Evolutionary conservation across 2,329 filamentous ascomycete genomes (phyloP).

Genomic region (Domatiomyces catenatus): DNA sequence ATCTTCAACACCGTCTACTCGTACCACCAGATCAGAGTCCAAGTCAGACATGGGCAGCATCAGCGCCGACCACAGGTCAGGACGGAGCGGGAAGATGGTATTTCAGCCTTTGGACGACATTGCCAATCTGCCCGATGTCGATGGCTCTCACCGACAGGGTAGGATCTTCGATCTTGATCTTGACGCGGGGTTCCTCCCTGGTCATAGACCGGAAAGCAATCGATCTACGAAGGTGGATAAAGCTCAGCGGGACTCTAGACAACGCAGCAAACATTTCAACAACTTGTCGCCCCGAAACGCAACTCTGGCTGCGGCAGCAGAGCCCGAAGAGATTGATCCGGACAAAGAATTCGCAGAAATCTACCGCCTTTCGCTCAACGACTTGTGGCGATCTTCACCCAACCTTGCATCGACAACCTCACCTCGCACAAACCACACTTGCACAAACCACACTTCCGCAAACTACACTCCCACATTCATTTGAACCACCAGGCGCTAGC

Average conservation of each 20-base stretch:
- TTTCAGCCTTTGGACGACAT: constrained; percentile 6
- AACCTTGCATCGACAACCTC: neutral
- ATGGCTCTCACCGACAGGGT: constrained; percentile 2
- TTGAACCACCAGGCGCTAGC: neutral
- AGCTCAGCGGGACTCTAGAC: neutral
- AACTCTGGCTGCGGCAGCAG: neutral
- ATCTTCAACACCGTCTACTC: neutral
- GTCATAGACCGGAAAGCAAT: neutral
- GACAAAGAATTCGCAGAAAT: neutral
- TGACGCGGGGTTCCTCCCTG: constrained; percentile 15
- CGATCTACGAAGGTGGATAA: neutral
- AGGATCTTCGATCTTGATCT: constrained; percentile 7
- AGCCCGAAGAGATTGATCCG: neutral
- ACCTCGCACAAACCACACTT: too few species aligned
- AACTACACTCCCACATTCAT: neutral
- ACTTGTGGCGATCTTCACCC: neutral
- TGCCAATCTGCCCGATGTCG: constrained; percentile 8
- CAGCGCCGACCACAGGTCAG: constrained; percentile 4
- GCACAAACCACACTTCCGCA: too few species aligned
- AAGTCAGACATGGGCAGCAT: constrained; percentile 2
- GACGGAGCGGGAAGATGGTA: constrained; percentile 5
- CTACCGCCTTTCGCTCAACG: neutral
- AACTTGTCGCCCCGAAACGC: neutral
- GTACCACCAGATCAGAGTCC: neutral
- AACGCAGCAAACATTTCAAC: neutral